phyloP scores from a whole-genome alignment of 2,329 filamentous ascomycete genomes.

The Fusarium redolens region DNA sequence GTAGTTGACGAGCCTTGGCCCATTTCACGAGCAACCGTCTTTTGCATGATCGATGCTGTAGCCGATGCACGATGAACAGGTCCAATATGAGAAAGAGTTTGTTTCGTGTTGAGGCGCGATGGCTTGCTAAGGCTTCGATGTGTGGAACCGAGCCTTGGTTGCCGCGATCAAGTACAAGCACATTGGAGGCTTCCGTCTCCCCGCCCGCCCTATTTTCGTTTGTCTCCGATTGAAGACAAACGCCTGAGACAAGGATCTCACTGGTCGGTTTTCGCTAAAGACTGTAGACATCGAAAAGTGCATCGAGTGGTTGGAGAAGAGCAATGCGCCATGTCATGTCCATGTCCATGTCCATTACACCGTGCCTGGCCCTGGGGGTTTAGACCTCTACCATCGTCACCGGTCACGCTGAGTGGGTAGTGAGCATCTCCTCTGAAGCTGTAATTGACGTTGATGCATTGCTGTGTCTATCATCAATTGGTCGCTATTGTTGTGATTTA shows the following conservation, averaged over 20 bases:
- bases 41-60: slow-evolving; percentile 20
- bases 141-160: slow-evolving; percentile 16
- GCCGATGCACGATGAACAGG: slow-evolving; percentile 14
- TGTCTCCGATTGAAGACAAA: background rate
- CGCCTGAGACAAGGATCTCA: slow-evolving; percentile 3
- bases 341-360: background rate
- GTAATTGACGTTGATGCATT: background rate
- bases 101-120: slow-evolving; percentile 37
- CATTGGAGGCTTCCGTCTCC: slow-evolving; percentile 5
- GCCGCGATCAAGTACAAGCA: slow-evolving; percentile 13
- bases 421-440: background rate
- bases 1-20: background rate
- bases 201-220: slow-evolving; percentile 1
- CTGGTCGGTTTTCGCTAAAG: background rate
- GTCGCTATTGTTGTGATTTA: background rate
- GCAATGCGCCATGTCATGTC: background rate
- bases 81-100: background rate
- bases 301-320: slow-evolving; percentile 10
- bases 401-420: slow-evolving; percentile 14
- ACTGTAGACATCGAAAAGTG: slow-evolving; percentile 1
- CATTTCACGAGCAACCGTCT: background rate
- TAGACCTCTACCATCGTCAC: slow-evolving; percentile 12
- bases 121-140: slow-evolving; percentile 30
- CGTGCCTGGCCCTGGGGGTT: slow-evolving; percentile 11
- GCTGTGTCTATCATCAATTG: background rate